phyloP scores from a whole-genome alignment of 768 basidiomycete genomes.

The Termitomyces sp. region DNA sequence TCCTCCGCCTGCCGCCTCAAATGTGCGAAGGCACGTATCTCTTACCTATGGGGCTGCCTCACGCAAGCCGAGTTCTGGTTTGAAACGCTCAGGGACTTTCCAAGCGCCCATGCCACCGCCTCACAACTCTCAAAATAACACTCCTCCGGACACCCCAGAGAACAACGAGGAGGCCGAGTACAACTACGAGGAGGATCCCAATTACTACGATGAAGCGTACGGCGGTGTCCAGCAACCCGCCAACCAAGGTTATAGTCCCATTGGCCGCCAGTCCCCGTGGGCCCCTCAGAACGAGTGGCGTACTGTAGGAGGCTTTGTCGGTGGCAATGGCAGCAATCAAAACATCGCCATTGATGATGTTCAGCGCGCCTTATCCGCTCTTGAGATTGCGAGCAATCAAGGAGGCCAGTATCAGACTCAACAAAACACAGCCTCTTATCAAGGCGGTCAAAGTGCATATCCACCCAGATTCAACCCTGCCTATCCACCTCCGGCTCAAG shows the following conservation, averaged over 20 bases:
- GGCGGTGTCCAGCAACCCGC: constrained; percentile 34
- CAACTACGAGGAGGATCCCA: constrained; percentile 43
- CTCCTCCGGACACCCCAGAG: constrained; percentile 36
- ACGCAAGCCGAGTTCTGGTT: constrained; percentile 45
- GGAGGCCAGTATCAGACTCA: constrained; percentile 24
- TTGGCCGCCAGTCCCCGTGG: constrained; percentile 69
- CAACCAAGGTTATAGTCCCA: constrained; percentile 36
- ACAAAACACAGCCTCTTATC: constrained; percentile 27
- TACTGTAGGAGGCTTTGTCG: constrained; percentile 20
- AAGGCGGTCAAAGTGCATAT: constrained; percentile 47
- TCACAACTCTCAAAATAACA: constrained; percentile 29
- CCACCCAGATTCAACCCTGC: constrained; percentile 67
- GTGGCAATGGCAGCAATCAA: constrained; percentile 16
- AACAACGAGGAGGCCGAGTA: constrained; percentile 50
- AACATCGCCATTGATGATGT: constrained; percentile 64
- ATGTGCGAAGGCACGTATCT: constrained; percentile 76
- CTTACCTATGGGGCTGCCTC: constrained; percentile 65
- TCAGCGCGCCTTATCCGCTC: constrained; percentile 61
- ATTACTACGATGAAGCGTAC: constrained; percentile 57
- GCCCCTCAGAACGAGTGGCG: constrained; percentile 59
- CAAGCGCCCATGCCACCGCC: constrained; percentile 43
- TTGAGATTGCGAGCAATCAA: constrained; percentile 51
- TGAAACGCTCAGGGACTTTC: constrained; percentile 76
- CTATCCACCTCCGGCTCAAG: constrained; percentile 43
- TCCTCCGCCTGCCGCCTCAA: constrained; percentile 64